Evolutionary conservation across 2,329 filamentous ascomycete species (phyloP).

Genomic region (Blastomyces parvus): DNA sequence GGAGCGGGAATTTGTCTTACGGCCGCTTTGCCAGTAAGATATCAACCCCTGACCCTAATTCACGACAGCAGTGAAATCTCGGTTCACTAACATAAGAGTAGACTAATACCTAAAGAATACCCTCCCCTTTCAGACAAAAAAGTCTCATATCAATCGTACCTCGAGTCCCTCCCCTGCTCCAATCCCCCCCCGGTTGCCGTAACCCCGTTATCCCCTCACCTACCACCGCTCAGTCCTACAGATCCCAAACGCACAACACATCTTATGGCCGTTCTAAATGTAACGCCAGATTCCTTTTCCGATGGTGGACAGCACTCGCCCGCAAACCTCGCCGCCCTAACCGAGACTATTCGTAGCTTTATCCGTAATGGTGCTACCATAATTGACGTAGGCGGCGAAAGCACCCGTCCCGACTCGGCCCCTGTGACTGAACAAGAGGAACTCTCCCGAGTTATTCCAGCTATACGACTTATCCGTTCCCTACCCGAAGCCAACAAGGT

Average conservation of each 20-base stretch:
- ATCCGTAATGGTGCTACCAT: conserved; percentile 66
- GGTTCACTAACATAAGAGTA: conserved; percentile 14
- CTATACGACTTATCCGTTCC: conserved; percentile 62
- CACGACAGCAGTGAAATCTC: conserved; percentile 1
- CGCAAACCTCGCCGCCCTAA: conserved; percentile 42
- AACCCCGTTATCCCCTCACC: conserved; percentile 28
- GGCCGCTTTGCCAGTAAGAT: conserved; percentile 56
- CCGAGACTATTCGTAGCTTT: conserved; percentile 51
- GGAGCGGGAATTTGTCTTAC: conserved; percentile 87
- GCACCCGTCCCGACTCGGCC: conserved; percentile 66
- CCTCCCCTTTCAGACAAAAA: conserved; percentile 25
- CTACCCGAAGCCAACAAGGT: conserved; percentile 53
- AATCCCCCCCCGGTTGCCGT: conserved; percentile 31
- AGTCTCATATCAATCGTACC: conserved; percentile 28
- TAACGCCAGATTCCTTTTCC: conserved; percentile 95
- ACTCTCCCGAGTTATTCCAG: conserved; percentile 64
- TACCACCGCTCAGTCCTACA: conserved; percentile 50
- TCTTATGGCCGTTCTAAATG: conserved; percentile 89
- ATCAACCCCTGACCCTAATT: conserved; percentile 10
- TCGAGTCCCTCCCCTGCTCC: conserved; percentile 28
- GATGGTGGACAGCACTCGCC: conserved; percentile 63
- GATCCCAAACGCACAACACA: conserved; percentile 53
- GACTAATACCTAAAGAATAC: conserved; percentile 34
- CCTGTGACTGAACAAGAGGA: conserved; percentile 67
- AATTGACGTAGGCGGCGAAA: conserved; percentile 88